phyloP scores from a whole-genome alignment of 2,329 filamentous ascomycete species.

The Fusarium abutilonis region DNA sequence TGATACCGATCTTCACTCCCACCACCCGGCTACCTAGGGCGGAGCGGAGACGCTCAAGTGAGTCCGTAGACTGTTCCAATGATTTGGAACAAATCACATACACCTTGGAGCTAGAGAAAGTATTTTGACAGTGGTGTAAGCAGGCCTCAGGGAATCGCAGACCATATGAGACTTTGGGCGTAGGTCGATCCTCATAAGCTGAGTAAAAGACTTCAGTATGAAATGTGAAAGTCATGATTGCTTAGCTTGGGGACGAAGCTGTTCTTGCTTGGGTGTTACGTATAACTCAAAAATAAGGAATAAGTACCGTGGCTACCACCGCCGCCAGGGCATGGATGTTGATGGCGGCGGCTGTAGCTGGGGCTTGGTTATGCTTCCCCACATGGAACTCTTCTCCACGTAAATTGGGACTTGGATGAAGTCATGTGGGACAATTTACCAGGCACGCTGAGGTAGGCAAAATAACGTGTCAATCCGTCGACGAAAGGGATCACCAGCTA shows the following conservation, averaged over 20 bases:
- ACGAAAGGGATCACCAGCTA: too few relatives aligned
- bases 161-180: slow-evolving; percentile 16
- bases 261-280: too few relatives aligned
- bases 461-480: too few relatives aligned
- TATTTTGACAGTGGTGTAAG: slow-evolving; percentile 4
- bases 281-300: too few relatives aligned
- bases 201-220: slow-evolving; percentile 5
- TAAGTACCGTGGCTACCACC: too few relatives aligned
- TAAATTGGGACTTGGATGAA: too few relatives aligned
- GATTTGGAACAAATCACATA: slow-evolving; percentile 52
- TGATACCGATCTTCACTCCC: slow-evolving; percentile 61
- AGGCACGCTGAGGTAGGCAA: too few relatives aligned
- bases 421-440: too few relatives aligned
- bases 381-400: too few relatives aligned
- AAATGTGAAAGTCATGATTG: slow-evolving; percentile 8
- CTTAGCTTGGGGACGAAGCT: background rate
- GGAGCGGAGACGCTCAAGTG: slow-evolving; percentile 53
- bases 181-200: slow-evolving; percentile 3
- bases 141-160: slow-evolving; percentile 18
- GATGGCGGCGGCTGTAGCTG: too few relatives aligned
- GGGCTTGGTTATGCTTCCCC: too few relatives aligned
- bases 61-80: slow-evolving; percentile 57
- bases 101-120: background rate
- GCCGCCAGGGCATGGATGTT: too few relatives aligned
- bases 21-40: slow-evolving; percentile 56